Percentiles rank a stretch among this genome's conserved stretches.
These are phyloP conservation scores for Pyrenochaeta sp. DNA, from an alignment of 2,329 filamentous ascomycete species.

Conservation along the genomic window DNA sequence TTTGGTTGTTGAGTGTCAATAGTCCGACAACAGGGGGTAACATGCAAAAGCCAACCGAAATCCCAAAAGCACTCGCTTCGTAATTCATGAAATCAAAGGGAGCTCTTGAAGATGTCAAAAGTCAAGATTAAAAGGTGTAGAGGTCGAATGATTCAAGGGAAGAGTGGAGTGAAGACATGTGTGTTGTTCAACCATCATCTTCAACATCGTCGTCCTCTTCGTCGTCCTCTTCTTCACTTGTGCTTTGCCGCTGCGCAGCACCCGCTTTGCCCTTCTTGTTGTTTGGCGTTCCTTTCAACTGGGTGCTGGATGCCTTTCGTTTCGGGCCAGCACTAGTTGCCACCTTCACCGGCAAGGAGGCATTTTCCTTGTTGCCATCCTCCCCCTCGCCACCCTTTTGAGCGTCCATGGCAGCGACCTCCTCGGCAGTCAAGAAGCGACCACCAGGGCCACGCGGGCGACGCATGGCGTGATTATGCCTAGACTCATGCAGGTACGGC, in stretches of 20 bases:
- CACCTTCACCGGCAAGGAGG: conserved; percentile 36
- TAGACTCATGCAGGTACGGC: conserved; percentile 95
- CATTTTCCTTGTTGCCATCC: conserved; percentile 53
- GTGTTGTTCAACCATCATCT: conserved; percentile 48
- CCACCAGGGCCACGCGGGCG: conserved; percentile 92
- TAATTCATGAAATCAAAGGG: conserved; percentile 46
- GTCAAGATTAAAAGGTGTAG: conserved; percentile 30
- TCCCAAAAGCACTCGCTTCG: conserved; percentile 49
- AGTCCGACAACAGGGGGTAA: conserved; percentile 36
- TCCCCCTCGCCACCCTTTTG: conserved; percentile 36
- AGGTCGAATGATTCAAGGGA: conserved; percentile 16
- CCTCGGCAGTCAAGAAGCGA: conserved; percentile 94
- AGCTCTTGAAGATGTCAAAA: conserved; percentile 27
- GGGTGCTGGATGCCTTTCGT: conserved; percentile 41
- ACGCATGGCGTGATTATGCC: conserved; percentile 98
- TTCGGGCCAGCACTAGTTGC: conserved; percentile 34
- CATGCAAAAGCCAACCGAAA: conserved; percentile 40
- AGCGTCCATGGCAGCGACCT: conserved; percentile 85
- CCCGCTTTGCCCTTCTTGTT: conserved; percentile 62
- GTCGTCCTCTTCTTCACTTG: conserved; percentile 63
- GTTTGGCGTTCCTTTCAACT: conserved; percentile 41
- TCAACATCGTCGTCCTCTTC: conserved; percentile 62
- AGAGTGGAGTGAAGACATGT: background rate
- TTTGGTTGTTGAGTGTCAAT: conserved; percentile 39
- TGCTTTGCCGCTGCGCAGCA: conserved; percentile 50